Evolutionary conservation across 2,329 filamentous ascomycete genomes (phyloP).

Genomic region (Ceratocystis lukuohia): DNA sequence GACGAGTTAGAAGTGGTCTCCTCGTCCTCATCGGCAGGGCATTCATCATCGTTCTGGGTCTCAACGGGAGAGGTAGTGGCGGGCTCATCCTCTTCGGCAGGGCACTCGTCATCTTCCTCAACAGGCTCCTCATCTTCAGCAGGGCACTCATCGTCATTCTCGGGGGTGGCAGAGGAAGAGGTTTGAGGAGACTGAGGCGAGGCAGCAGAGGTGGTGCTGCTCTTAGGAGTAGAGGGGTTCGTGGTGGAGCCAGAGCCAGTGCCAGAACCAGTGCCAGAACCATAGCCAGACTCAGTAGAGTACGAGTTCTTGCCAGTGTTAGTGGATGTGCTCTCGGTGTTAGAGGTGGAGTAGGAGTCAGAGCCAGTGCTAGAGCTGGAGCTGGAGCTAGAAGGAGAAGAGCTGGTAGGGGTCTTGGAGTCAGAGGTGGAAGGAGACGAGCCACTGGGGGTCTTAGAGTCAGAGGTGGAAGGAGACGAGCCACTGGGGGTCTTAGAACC

Average conservation of each 20-base stretch:
- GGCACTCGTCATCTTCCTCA: constrained; percentile 8
- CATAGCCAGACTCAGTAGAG: no score
- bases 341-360: background rate
- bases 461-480: background rate
- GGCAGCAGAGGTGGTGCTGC: background rate
- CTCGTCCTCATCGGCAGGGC: constrained; percentile 5
- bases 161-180: background rate
- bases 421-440: background rate
- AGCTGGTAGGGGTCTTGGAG: no score
- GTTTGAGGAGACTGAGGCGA: background rate
- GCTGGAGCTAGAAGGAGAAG: background rate
- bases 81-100: constrained; percentile 5
- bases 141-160: background rate
- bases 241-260: background rate
- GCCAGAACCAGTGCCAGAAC: background rate
- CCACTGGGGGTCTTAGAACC: no score
- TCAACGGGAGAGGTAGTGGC: background rate
- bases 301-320: no score
- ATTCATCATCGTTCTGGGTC: constrained; percentile 2
- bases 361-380: no score
- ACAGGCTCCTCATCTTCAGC: constrained; percentile 5
- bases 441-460: no score
- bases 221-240: background rate
- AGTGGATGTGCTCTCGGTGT: no score
- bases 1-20: background rate